Evolutionary conservation across 1,139 yeast genomes (phyloP).

Genomic region (Meyerozyma athensensis): DNA sequence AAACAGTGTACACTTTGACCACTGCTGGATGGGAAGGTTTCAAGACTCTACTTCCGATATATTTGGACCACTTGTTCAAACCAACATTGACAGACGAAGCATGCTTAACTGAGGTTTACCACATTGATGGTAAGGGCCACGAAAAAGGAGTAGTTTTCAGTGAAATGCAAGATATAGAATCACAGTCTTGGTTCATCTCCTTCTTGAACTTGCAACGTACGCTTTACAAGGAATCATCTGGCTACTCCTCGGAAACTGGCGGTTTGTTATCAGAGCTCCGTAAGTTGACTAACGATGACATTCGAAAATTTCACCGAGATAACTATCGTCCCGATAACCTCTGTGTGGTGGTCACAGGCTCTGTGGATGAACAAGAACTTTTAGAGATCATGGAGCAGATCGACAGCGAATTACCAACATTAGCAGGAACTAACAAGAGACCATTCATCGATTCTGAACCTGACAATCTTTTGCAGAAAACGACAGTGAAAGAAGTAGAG

Average conservation of each 20-base stretch:
- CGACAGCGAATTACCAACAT: conserved; percentile 51
- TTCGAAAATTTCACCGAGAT: conserved; percentile 65
- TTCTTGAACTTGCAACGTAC: conserved; percentile 57
- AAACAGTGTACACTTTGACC: conserved; percentile 85
- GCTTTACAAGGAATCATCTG: conserved; percentile 58
- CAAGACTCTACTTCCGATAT: conserved; percentile 74
- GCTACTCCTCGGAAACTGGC: conserved; percentile 92
- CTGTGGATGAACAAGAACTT: conserved; percentile 71
- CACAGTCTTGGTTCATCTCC: conserved; percentile 72
- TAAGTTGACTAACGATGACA: conserved; percentile 64
- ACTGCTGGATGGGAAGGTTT: conserved; percentile 99
- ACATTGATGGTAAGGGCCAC: conserved; percentile 82
- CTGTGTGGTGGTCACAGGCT: conserved; percentile 78
- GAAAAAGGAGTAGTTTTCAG: conserved; percentile 97
- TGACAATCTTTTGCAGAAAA: conserved; percentile 39
- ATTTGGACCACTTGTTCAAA: conserved; percentile 77
- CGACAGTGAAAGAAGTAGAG: conserved; percentile 49
- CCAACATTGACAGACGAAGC: conserved; percentile 91
- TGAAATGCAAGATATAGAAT: conserved; percentile 94
- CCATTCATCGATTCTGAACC: conserved; percentile 80
- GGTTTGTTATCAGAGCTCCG: conserved; percentile 80
- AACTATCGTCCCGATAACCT: conserved; percentile 82
- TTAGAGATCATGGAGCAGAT: conserved; percentile 55
- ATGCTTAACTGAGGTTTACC: conserved; percentile 91
- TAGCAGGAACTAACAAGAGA: conserved; percentile 38